phyloP scores from a whole-genome alignment of 305 asterid species.

The Fraxinus velutina region DNA sequence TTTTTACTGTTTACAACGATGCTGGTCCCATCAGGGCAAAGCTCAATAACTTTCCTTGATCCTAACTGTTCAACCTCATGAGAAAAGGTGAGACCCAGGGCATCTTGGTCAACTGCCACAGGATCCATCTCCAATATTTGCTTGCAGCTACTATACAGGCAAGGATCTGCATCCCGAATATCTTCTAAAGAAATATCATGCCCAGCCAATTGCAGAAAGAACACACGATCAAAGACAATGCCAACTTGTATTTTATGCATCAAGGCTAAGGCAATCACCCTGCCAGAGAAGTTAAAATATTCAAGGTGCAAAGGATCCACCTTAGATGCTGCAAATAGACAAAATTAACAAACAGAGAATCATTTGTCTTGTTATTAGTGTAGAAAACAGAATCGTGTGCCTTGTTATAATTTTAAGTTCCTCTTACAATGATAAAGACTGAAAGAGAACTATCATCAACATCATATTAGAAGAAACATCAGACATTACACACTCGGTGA shows the following conservation, averaged over 20 bases:
- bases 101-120: conserved; percentile 64
- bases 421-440: not conserved
- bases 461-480: not conserved
- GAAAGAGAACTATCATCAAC: not conserved
- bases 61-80: conserved; percentile 79
- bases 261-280: conserved; percentile 81
- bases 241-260: conserved; percentile 84
- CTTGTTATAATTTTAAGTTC: conserved; percentile 12
- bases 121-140: conserved; percentile 81
- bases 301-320: conserved; percentile 80
- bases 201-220: conserved; percentile 70
- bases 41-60: conserved; percentile 59
- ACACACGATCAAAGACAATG: conserved; percentile 65
- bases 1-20: conserved; percentile 62
- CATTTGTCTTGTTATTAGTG: conserved; percentile 5
- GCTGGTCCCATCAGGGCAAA: conserved; percentile 55
- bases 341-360: not conserved
- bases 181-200: conserved; percentile 58
- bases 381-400: conserved; percentile 19
- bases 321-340: conserved; percentile 64
- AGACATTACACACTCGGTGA: not conserved
- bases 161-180: conserved; percentile 73
- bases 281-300: conserved; percentile 71
- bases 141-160: conserved; percentile 74
- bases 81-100: conserved; percentile 69